Percentiles rank a stretch among this genome's conserved stretches.
These are phyloP conservation scores for Neurospora sublineolata DNA, from an alignment of 495 filamentous ascomycete genomes.

Conservation along the genomic window DNA sequence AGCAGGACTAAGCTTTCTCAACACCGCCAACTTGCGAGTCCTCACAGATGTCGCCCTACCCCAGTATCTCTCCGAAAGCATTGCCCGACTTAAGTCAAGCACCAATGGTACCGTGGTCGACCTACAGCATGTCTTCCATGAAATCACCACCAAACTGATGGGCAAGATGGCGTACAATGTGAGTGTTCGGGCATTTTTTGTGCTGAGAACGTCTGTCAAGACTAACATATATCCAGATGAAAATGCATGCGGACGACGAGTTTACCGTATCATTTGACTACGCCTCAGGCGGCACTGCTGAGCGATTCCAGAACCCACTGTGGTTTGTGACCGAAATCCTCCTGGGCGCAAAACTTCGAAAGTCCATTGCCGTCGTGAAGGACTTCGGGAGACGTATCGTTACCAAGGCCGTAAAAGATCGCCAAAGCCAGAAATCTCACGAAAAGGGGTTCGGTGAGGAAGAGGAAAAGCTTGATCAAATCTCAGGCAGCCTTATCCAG, in stretches of 20 bases:
- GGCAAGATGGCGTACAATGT: constrained; percentile 50
- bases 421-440: constrained; percentile 3
- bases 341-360: constrained; percentile 33
- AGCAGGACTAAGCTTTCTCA: constrained; percentile 48
- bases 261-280: constrained; percentile 47
- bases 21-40: constrained; percentile 40
- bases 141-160: constrained; percentile 50
- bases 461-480: constrained; percentile 25
- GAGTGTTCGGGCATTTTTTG: background rate
- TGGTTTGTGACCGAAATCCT: constrained; percentile 45
- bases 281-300: constrained; percentile 45
- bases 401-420: constrained; percentile 29
- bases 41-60: constrained; percentile 46
- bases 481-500: constrained; percentile 44
- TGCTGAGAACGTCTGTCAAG: background rate
- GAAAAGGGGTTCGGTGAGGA: background rate
- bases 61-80: constrained; percentile 31
- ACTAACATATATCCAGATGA: constrained; percentile 33
- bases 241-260: constrained; percentile 45
- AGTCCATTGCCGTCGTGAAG: constrained; percentile 35
- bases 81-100: constrained; percentile 20
- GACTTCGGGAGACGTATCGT: constrained; percentile 42
- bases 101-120: constrained; percentile 26
- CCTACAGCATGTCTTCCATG: constrained; percentile 44
- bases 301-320: constrained; percentile 50